Base-by-base conservation (phyloP, 495 filamentous ascomycete species). In the Daldinia childiae region DNA sequence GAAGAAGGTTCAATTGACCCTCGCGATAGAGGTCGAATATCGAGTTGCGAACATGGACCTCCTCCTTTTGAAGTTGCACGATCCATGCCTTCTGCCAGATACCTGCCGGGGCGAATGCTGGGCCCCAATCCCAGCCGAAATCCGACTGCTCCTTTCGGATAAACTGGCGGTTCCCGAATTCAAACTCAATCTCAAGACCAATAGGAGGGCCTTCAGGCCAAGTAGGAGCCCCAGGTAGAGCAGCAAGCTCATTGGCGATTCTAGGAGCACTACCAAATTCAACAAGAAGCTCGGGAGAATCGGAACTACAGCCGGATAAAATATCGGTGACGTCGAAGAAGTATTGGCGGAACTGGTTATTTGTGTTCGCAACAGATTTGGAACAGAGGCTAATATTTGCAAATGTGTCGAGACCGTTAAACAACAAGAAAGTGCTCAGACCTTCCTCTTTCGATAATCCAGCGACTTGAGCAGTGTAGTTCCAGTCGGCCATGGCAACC, bases 331-430 rank as follows among this genome's bases (percentile, higher is more conserved):
- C 82, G 50, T 92, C 84, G 66, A 91, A 92, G n/a, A 84, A 82
- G 70, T 89, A 92, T 68, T 92, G 89, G 4, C 89, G 87, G 68
- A 92, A 92, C 75, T 92, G 90, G 66, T 91, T 92, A 73, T 90
- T 84, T 0, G 90, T 91, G 2, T 83, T 82, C 4, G 85, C 90
- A n/a, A 92, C 82, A 55, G 81, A 73, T 38, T 88, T 75, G 0
- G 83, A 86, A 75, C 90, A 92, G 41, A 92, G 80, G 19, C 81
- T 77, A 30, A 92, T 85, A 17, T 86, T 85, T 21, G 88, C 81
- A 69, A 91, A 91, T 0, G 89, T 92, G 61, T 91, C 89, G 9
- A 91, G 80, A 5, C 89, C 89, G 67, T 91, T 85, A 74, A 91
- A 91, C 3, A 89, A 80, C 19, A 90, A 80, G 78, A 82, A 89